Conservation (phyloP, 169 alveolate species). For the Blepharisma undulans region DNA sequence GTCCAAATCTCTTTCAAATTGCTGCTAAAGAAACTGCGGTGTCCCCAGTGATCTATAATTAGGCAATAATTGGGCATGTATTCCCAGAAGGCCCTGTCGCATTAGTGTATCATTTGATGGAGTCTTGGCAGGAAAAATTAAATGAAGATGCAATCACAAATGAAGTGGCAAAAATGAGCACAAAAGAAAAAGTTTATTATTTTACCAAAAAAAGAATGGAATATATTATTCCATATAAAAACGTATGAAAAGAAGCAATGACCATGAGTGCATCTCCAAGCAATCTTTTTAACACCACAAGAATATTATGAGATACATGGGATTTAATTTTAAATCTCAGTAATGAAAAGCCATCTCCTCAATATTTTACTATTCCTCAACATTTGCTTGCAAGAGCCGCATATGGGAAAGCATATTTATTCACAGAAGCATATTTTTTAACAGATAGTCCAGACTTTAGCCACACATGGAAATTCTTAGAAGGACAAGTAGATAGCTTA, state of each 20-base stretch:
- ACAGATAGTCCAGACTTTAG: background rate
- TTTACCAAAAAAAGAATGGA: background rate
- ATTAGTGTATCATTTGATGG: background rate
- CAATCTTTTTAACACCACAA: background rate
- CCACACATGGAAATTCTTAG: background rate
- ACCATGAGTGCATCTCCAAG: background rate
- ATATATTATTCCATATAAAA: background rate
- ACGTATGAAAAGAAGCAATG: background rate
- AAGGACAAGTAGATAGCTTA: background rate
- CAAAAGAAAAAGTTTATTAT: background rate
- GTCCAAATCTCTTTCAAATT: background rate
- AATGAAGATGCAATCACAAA: background rate
- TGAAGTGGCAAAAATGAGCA: background rate
- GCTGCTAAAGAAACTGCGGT: background rate
- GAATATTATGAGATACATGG: background rate
- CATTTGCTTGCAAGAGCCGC: background rate
- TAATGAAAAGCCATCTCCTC: background rate
- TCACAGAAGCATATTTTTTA: background rate
- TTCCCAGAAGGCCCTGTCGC: slow-evolving; percentile 3
- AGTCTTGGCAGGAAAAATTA: background rate
- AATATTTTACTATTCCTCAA: background rate
- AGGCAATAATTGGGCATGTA: background rate
- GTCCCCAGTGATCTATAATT: background rate
- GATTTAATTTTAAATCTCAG: background rate
- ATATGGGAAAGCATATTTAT: background rate